Evolutionary conservation across 768 basidiomycete species (phyloP), one percentile per base, ranked within the genome.

Genomic region (Naganishia antarctica): DNA sequence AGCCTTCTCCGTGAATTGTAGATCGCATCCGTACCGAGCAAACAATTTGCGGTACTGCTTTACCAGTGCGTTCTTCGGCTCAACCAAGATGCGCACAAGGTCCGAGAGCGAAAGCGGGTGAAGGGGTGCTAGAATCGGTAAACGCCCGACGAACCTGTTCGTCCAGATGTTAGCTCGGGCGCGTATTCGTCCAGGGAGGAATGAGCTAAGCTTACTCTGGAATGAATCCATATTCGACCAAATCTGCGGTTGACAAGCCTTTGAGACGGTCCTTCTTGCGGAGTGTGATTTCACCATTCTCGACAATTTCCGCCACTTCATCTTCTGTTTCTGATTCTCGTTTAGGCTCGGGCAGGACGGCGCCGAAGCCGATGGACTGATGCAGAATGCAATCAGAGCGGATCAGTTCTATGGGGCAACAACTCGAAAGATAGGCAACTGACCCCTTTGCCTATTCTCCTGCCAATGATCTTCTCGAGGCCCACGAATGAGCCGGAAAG

Each of bases 401-500:
- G 34, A 51, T 3, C 12, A n/a, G 50, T 34, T 13, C 16, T 9
- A 51, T 51, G n/a, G n/a, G n/a, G n/a, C n/a, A n/a, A n/a, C n/a
- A n/a, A n/a, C n/a, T n/a, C n/a, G n/a, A n/a, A n/a, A 16, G 21
- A 13, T 6, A 40, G 15, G 2, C 37, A 28, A 81, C 88, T 69
- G 74, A 92, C 91, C 6, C 91, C 91, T 79, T 90, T 91, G 12
- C 87, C 85, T 12, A 91, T 81, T 41, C 92, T 82, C 60, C 86
- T 81, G 73, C 86, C 86, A 67, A 98, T 85, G 26, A 97, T 79
- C 57, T 81, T 84, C 45, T 96, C 92, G 51, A 97, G 78, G 0
- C 93, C 93, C 11, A 96, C 91, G 73, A 96, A 96, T 1, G 94
- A 94, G 1, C 94, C 94, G 53, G 91, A 92, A 12, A 94, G 75